Percentiles rank a stretch among this genome's conserved stretches.
Evolutionary conservation across 2,329 filamentous ascomycete genomes (phyloP).

Genomic region (Ophiocordyceps robertsii): DNA sequence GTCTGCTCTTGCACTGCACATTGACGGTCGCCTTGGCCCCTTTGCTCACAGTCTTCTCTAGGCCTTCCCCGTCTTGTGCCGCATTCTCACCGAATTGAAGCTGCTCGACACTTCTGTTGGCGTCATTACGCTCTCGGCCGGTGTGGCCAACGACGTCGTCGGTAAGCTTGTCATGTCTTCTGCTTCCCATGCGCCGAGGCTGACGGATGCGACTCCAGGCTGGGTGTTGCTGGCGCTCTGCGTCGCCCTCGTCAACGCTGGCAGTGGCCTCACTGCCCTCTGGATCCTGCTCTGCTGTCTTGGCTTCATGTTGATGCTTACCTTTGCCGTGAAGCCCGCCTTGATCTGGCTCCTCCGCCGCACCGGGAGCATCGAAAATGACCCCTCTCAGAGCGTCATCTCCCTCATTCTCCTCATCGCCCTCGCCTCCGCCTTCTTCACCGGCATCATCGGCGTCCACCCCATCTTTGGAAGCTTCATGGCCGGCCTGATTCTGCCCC

Average conservation of each 20-base stretch:
- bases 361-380: slow-evolving; percentile 70
- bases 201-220: slow-evolving; percentile 8
- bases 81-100: slow-evolving; percentile 84
- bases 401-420: slow-evolving; percentile 70
- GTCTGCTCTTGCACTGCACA: not conserved
- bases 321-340: slow-evolving; percentile 56
- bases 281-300: slow-evolving; percentile 68
- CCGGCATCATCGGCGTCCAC: slow-evolving; percentile 80
- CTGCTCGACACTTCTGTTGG: slow-evolving; percentile 72
- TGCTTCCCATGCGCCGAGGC: no score
- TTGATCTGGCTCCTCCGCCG: slow-evolving; percentile 64
- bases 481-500: slow-evolving; percentile 77
- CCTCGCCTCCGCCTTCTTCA: slow-evolving; percentile 73
- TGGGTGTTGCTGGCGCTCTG: slow-evolving; percentile 91
- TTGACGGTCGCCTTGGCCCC: no score
- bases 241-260: slow-evolving; percentile 83
- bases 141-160: slow-evolving; percentile 77
- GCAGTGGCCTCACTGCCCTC: slow-evolving; percentile 66
- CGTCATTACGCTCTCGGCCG: slow-evolving; percentile 77
- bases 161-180: slow-evolving; percentile 8
- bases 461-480: slow-evolving; percentile 91
- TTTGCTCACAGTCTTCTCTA: not conserved
- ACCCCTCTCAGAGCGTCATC: slow-evolving; percentile 75
- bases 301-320: slow-evolving; percentile 64
- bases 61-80: slow-evolving; percentile 80